These are phyloP conservation scores for Sugiyamaella boreocaroliniensis DNA, from an alignment of 805 yeast genomes.

Conservation along the genomic window DNA sequence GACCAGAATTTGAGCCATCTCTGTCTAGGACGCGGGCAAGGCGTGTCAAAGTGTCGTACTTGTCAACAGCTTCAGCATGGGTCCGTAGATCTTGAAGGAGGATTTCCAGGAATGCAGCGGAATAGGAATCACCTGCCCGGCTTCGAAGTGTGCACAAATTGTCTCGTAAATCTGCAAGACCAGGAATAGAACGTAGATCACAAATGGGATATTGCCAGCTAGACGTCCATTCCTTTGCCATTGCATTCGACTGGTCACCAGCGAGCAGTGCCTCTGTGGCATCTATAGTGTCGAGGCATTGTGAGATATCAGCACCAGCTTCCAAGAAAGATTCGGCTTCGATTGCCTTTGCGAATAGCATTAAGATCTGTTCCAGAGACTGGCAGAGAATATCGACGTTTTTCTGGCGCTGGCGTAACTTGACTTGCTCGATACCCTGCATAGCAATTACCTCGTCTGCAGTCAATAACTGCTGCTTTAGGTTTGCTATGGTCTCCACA, in stretches of 20 bases:
- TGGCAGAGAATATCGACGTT: slow-evolving; percentile 61
- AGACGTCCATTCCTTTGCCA: slow-evolving; percentile 10
- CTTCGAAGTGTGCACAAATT: slow-evolving; percentile 48
- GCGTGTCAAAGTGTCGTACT: slow-evolving; percentile 46
- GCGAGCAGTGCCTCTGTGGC: slow-evolving; percentile 50
- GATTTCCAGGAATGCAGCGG: slow-evolving; percentile 47
- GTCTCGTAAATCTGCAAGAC: slow-evolving; percentile 45
- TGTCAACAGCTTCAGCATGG: slow-evolving; percentile 47
- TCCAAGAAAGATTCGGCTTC: slow-evolving; percentile 43
- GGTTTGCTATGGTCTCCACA: slow-evolving; percentile 38
- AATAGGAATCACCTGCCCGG: slow-evolving; percentile 66
- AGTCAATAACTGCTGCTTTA: slow-evolving; percentile 41
- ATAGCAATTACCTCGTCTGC: slow-evolving; percentile 46
- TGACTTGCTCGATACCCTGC: slow-evolving; percentile 45
- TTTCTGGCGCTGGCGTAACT: slow-evolving; percentile 44
- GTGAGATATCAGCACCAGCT: slow-evolving; percentile 39
- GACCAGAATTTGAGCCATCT: neutral
- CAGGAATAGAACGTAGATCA: slow-evolving; percentile 43
- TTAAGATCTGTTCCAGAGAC: slow-evolving; percentile 48
- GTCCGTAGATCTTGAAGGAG: slow-evolving; percentile 55
- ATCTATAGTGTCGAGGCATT: slow-evolving; percentile 52
- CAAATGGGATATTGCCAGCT: slow-evolving; percentile 32
- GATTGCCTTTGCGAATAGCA: slow-evolving; percentile 40
- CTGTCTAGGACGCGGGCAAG: slow-evolving; percentile 30
- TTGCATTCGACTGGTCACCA: slow-evolving; percentile 38